These are phyloP conservation scores for Gynandropsis gynandra DNA, from an alignment of 345 rosid genomes.

Conservation along the genomic window DNA sequence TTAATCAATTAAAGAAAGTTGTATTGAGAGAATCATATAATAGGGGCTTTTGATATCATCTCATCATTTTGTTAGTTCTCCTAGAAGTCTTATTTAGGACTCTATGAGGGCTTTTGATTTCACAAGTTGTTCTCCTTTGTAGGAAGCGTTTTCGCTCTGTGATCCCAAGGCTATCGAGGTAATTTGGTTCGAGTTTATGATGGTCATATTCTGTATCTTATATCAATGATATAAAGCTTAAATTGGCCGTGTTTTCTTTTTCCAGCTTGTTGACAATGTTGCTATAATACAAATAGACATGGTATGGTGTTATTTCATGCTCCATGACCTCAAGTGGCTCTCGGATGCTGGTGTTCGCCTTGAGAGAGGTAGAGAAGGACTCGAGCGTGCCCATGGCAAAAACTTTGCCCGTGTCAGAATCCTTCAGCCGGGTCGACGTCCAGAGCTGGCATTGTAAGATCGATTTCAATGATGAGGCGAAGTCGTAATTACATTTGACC, in stretches of 20 bases:
- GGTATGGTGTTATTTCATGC: constrained; percentile 98
- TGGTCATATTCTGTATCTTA: neutral
- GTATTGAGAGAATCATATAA: too few species aligned
- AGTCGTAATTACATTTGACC: too few species aligned
- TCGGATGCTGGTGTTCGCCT: constrained; percentile 86
- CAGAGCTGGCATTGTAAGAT: constrained; percentile 78
- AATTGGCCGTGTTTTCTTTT: constrained; percentile 18
- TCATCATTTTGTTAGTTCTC: neutral
- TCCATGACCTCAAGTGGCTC: constrained; percentile 69
- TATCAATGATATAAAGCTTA: neutral
- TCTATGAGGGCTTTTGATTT: neutral
- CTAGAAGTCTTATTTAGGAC: neutral
- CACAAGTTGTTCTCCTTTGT: constrained; percentile 12
- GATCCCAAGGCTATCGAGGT: constrained; percentile 78
- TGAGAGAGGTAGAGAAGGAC: constrained; percentile 77
- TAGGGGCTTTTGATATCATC: neutral
- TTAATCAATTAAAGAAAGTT: too few species aligned
- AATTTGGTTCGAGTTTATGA: constrained; percentile 16
- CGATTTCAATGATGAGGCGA: neutral
- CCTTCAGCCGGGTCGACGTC: constrained; percentile 70
- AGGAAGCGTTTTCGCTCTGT: constrained; percentile 92
- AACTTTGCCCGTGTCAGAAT: constrained; percentile 75
- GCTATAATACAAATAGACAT: constrained; percentile 93
- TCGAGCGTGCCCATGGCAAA: constrained; percentile 88
- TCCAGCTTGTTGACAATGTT: constrained; percentile 80